phyloP scores from a whole-genome alignment of 148 eudicot species.

The Pharnaceum exiguum region DNA sequence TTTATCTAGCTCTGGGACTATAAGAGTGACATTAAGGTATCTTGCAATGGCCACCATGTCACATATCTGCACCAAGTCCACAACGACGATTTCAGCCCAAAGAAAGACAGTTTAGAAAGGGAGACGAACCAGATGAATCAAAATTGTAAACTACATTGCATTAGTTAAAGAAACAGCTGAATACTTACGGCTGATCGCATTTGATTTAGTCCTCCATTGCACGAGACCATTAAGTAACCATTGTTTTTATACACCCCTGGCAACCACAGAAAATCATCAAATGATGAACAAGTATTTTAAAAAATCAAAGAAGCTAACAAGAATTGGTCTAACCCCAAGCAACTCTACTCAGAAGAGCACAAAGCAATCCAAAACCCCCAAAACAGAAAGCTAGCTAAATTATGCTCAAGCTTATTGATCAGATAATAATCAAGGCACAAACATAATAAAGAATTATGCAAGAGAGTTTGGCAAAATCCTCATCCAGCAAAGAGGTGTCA shows the following conservation, averaged over 20 bases:
- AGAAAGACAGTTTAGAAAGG: background rate
- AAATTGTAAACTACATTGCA: slow-evolving; percentile 1
- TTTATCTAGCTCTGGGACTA: slow-evolving; percentile 95
- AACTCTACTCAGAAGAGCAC: no score
- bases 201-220: slow-evolving; percentile 99
- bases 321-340: background rate
- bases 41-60: slow-evolving; percentile 99
- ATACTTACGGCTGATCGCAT: slow-evolving; percentile 94
- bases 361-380: no score
- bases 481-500: slow-evolving; percentile 5
- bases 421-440: slow-evolving; percentile 4
- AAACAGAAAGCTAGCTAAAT: no score
- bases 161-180: background rate
- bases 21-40: slow-evolving; percentile 86
- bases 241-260: slow-evolving; percentile 94
- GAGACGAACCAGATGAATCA: background rate
- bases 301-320: background rate
- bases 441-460: no score
- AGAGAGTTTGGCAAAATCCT: no score
- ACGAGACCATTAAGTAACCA: slow-evolving; percentile 96
- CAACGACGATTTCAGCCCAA: no score
- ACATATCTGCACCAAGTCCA: slow-evolving; percentile 61
- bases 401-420: background rate
- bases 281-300: background rate
- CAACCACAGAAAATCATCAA: background rate